Base-by-base conservation (phyloP, 2,329 filamentous ascomycete genomes). In the Beauveria sp. region DNA sequence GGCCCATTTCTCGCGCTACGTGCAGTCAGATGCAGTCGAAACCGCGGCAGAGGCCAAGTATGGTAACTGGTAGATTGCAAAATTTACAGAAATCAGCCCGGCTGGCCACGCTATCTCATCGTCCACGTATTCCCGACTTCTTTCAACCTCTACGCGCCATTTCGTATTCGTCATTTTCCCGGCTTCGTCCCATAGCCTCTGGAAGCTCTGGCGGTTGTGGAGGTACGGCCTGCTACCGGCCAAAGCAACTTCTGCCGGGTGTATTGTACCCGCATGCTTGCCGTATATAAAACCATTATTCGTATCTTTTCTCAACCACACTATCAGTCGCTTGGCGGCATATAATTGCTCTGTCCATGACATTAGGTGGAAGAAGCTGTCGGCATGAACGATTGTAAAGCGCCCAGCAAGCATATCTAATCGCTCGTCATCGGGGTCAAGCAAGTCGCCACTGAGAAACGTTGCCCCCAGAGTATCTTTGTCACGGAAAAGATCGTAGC, bases 401-500 rank as follows among this genome's bases (percentile, higher is more conserved):
- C 67, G 75, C 30, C 74, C 75, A 28, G 73, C 67, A 2, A 81
- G 66, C 1, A 62, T 62, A 3, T 70, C 65, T 5, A 79, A 68
- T 3, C 69, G 68, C 18, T 64, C 65, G 59, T 79, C 75, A 14
- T 72, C 70, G 7, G 73, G 74, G 58, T 77, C 73, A 10, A 83
- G 69, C 63, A 84, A 70, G 63, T 85, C 79, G 22, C 80, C 82
- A 3, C 75, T 67, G 34, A 86, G 70, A 64, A 86, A 84, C 1
- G 73, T 74, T 2, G 76, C 75, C 22, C 73, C 73, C 5, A 85
- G 71, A 40, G 61, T 74, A n/a, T 73, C 67, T 28, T 78, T 76
- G 63, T 88, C 87, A 51, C 79, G 77, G 72, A 89, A 90, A 22
- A 90, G 75, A 59, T 87, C 83, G 69, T 86, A 85, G 30, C 84